These are phyloP conservation scores for Leptodermis oblonga DNA, from an alignment of 257 asterid genomes.

Conservation along the genomic window DNA sequence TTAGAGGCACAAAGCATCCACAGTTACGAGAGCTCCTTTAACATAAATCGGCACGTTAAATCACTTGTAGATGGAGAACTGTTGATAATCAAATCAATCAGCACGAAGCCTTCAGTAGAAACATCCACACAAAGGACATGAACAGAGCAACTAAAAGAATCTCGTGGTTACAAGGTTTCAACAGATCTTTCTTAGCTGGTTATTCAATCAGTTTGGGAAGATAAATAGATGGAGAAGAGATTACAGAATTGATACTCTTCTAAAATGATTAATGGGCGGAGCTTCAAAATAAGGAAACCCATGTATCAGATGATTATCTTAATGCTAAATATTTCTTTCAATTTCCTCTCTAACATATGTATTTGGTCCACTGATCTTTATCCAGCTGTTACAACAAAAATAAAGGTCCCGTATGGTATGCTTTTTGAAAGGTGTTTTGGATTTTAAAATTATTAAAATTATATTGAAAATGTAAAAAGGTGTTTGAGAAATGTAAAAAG, in stretches of 20 bases:
- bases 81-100: neutral
- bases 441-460: no score
- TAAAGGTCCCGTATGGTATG: no score
- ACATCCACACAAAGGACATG: neutral
- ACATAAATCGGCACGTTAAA: neutral
- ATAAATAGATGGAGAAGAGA: neutral
- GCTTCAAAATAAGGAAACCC: neutral
- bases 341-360: neutral
- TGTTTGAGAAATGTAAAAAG: no score
- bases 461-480: no score
- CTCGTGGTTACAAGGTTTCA: neutral
- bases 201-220: neutral
- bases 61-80: neutral
- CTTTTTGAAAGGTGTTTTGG: no score
- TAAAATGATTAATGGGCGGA: neutral
- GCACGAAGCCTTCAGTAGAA: neutral
- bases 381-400: neutral
- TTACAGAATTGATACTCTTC: neutral
- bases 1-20: neutral
- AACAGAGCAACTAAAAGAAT: neutral
- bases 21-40: neutral
- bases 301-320: neutral
- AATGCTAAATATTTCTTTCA: neutral
- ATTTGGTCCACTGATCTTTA: neutral
- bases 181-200: neutral